Base-by-base conservation (phyloP, 306 rosid genomes). In the Carpinus viminea region DNA sequence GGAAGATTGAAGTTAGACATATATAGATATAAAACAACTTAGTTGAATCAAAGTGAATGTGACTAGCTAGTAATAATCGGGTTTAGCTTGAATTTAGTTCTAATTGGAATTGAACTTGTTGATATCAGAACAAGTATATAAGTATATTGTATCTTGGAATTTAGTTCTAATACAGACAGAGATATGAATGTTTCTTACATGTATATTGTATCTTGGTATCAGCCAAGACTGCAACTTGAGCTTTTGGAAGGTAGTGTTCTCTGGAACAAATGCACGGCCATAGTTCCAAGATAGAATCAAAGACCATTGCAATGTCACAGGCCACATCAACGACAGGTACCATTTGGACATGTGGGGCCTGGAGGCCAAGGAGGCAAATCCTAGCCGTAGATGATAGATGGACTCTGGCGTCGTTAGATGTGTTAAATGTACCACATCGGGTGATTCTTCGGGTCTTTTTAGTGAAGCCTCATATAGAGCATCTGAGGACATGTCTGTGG, bases 171-270 rank as follows among this genome's bases (percentile, higher is more conserved):
- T n/a, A n/a, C n/a, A 47, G 15, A 10, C 52, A 47, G 2, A 47
- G 51, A 12, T 10, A 47, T 47, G 52, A 47, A 47, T 3, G 52
- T 0, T 53, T 12, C 73, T 34, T 31, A 83, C n/a, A n/a, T n/a
- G n/a, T n/a, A n/a, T n/a, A n/a, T n/a, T n/a, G n/a, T n/a, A n/a
- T n/a, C n/a, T n/a, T 1, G 88, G 85, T 46, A 87, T 41, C 47
- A 64, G 74, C 90, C 88, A 87, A 28, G 88, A 76, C 18, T 87
- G 90, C 51, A 82, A 36, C 16, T 53, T 84, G 41, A 84, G 76
- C 45, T 61, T 73, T 21, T 65, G 46, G 60, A 81, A 84, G 17
- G 15, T 70, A 16, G 76, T 75, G 38, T 77, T 66, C 38, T 87
- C 88, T 10, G 76, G 53, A 8, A 84, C 81, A 59, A 87, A 87